Percentiles rank a stretch among this genome's conserved stretches.
Conservation (phyloP, 768 basidiomycete species). For the Glaciozyma martinii region DNA sequence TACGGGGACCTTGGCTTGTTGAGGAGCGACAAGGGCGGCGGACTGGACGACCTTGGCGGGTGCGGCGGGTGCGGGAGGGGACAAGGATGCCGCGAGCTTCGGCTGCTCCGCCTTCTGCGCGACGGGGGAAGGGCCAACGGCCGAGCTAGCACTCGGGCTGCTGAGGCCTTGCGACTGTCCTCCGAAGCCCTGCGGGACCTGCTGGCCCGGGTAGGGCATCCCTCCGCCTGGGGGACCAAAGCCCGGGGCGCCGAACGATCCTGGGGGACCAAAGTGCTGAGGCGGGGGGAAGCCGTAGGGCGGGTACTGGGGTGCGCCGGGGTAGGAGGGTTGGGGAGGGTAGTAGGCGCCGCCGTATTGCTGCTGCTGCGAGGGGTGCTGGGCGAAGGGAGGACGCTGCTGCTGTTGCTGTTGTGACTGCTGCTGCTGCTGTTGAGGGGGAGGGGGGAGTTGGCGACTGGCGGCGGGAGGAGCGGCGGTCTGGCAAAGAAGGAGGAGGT, state of each 20-base stretch:
- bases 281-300: background rate
- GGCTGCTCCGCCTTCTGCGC: conserved; percentile 9
- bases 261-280: conserved; percentile 1
- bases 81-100: background rate
- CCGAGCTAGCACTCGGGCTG: conserved; percentile 5
- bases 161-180: background rate
- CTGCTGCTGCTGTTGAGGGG: conserved; percentile 3
- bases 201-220: background rate
- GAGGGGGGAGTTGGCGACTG: background rate
- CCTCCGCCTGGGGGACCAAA: background rate
- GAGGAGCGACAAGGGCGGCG: background rate
- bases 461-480: background rate
- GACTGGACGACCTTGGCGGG: background rate
- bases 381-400: background rate
- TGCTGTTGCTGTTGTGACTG: conserved; percentile 7
- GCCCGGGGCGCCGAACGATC: background rate
- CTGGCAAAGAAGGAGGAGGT: background rate
- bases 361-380: conserved; percentile 11
- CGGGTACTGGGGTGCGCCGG: background rate
- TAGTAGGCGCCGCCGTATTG: conserved; percentile 8
- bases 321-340: conserved; percentile 3
- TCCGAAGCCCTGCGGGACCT: conserved; percentile 4
- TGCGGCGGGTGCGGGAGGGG: background rate
- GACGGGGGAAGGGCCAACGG: background rate
- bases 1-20: background rate